Base-by-base conservation (phyloP, 306 rosid species). In the Cyamopsis tetragonoloba region DNA sequence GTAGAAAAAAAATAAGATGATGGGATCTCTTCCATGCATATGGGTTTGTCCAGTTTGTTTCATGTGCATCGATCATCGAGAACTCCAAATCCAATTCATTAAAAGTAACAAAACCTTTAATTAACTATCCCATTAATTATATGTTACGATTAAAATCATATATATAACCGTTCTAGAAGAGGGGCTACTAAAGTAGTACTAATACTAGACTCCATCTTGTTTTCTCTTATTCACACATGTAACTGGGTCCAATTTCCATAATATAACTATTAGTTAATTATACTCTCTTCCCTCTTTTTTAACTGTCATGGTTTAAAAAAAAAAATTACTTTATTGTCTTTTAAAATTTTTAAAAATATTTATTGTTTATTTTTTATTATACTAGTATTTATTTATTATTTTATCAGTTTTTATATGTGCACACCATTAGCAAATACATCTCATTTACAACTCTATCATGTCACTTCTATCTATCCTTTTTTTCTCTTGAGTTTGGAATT, bases 1-100 rank as follows among this genome's bases (percentile, higher is more conserved):
- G n/a, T n/a, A n/a, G 14, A 4, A 31, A 17, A 10, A 26, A 13
- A 73, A 37, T 51, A 61, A 23, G 71, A 41, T 28, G 80, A 78
- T 76, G 85, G 79, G 85, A 84, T 86, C 89, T 70, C 65, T 67
- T 66, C 75, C 89, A 80, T 66, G 73, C 89, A 80, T 82, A 83
- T 75, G 88, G 41, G 86, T 77, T 50, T 82, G 81, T 76, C 80
- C 78, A 62, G 30, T 80, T 38, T 32, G 57, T 64, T 75, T 78
- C 96, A 80, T 75, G 89, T 85, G 91, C 73, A 53, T 67, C 71
- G 37, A 66, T 89, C 73, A 53, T 67, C 71, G 37, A 66, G 53
- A 71, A 43, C 92, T 62, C 66, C 80, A 67, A 77, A 78, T 72
- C 74, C 49, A 56, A 58, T 39, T 65, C 59, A 51, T 59, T 53